phyloP scores from a whole-genome alignment of 306 rosid species.

The Betula pendula region DNA sequence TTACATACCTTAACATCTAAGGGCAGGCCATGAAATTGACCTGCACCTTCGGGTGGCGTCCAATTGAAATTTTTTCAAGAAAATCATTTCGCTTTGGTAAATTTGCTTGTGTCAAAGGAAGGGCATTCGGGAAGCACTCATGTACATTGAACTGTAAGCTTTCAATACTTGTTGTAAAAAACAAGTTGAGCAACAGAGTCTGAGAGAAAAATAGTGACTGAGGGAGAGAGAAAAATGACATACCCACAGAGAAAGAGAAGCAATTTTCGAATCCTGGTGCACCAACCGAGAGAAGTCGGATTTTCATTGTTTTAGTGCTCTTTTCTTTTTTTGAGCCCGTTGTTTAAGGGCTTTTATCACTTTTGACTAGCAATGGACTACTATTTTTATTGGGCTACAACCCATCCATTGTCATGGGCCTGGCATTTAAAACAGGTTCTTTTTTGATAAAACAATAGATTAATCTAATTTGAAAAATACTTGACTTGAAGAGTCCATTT shows the following conservation, averaged over 20 bases:
- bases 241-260: not conserved
- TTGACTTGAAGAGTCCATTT: too few species aligned
- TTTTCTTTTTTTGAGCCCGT: too few species aligned
- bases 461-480: too few species aligned
- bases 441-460: too few species aligned
- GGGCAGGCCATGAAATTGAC: constrained; percentile 97
- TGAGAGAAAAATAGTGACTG: not conserved
- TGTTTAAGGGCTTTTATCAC: too few species aligned
- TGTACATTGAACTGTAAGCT: constrained; percentile 62
- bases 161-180: constrained; percentile 73
- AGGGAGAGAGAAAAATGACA: not conserved
- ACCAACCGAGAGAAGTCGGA: not conserved
- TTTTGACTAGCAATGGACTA: too few species aligned
- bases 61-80: constrained; percentile 73
- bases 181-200: not conserved
- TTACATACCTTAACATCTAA: constrained; percentile 77
- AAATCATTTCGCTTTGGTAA: constrained; percentile 55
- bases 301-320: not conserved
- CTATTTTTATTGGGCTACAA: too few species aligned
- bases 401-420: too few species aligned
- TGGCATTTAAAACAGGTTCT: too few species aligned
- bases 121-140: constrained; percentile 85
- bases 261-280: not conserved
- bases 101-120: constrained; percentile 62
- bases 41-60: constrained; percentile 99